These are phyloP conservation scores for Circinella minor DNA, from an alignment of 371 early-diverging fungal species.

Conservation along the genomic window DNA sequence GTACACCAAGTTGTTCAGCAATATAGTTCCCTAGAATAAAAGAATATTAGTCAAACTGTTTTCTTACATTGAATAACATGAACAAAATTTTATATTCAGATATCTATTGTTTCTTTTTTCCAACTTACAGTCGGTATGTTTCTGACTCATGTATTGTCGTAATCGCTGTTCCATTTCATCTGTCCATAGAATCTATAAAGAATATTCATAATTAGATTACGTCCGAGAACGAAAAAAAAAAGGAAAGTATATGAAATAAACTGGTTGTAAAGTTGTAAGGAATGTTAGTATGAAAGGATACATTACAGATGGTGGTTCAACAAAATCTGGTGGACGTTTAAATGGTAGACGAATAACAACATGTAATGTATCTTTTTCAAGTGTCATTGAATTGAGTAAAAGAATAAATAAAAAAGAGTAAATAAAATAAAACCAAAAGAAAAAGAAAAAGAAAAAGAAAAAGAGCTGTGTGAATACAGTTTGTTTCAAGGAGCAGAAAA, in stretches of 20 bases:
- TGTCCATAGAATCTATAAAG: constrained; percentile 62
- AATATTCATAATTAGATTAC: no score
- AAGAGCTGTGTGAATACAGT: no score
- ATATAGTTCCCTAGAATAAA: constrained; percentile 56
- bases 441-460: no score
- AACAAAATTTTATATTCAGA: background rate
- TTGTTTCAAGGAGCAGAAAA: no score
- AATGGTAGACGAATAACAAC: constrained; percentile 64
- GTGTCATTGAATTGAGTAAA: constrained; percentile 15
- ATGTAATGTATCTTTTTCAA: constrained; percentile 51
- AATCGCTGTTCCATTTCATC: constrained; percentile 67
- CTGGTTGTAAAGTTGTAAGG: no score
- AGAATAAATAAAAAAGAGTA: background rate
- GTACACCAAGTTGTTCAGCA: constrained; percentile 61
- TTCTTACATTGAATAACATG: no score
- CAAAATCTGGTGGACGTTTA: constrained; percentile 57
- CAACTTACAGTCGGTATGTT: constrained; percentile 61
- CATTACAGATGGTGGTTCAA: constrained; percentile 60
- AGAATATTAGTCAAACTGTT: background rate
- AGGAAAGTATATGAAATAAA: no score
- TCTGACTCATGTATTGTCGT: constrained; percentile 66
- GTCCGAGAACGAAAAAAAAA: no score
- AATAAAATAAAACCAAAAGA: no score
- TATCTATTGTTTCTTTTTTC: background rate
- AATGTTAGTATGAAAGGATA: background rate